These are phyloP conservation scores for Kuraishia capsulata DNA, from an alignment of 805 yeast genomes.

Conservation along the genomic window DNA sequence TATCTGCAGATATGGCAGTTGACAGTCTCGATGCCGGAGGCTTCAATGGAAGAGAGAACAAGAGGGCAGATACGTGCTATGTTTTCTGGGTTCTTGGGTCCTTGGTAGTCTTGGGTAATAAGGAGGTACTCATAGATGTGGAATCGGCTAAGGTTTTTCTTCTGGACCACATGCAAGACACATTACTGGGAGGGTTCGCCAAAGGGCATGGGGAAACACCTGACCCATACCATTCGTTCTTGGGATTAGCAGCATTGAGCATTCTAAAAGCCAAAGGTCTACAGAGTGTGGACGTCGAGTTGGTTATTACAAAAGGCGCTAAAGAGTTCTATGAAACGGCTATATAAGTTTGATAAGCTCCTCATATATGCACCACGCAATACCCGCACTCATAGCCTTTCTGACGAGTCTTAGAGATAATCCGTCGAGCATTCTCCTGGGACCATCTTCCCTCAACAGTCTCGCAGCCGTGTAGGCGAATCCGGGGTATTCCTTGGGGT, in stretches of 20 bases:
- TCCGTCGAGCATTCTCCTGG: conserved; percentile 68
- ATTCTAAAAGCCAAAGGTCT: conserved; percentile 19
- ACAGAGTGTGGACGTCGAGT: conserved; percentile 8
- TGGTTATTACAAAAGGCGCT: conserved; percentile 15
- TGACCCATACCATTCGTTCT: conserved; percentile 61
- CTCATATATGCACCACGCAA: conserved; percentile 96
- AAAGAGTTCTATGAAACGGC: not conserved
- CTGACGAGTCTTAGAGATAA: conserved; percentile 70
- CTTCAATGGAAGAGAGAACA: conserved; percentile 81
- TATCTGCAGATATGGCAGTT: conserved; percentile 20
- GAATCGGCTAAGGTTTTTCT: conserved; percentile 33
- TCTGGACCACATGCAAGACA: conserved; percentile 47
- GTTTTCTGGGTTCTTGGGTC: conserved; percentile 75
- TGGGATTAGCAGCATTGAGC: conserved; percentile 49
- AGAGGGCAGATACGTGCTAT: conserved; percentile 80
- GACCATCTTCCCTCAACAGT: conserved; percentile 36
- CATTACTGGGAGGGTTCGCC: conserved; percentile 66
- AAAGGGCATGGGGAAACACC: conserved; percentile 50
- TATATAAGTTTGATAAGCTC: conserved; percentile 49
- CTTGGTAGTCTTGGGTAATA: conserved; percentile 29
- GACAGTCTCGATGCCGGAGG: conserved; percentile 54
- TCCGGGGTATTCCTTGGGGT: conserved; percentile 36
- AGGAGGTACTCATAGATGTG: conserved; percentile 22
- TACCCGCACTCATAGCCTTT: conserved; percentile 87
- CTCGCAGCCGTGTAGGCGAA: conserved; percentile 27